Conservation (phyloP, 441 rosid genomes). For the Capsella rubella region DNA sequence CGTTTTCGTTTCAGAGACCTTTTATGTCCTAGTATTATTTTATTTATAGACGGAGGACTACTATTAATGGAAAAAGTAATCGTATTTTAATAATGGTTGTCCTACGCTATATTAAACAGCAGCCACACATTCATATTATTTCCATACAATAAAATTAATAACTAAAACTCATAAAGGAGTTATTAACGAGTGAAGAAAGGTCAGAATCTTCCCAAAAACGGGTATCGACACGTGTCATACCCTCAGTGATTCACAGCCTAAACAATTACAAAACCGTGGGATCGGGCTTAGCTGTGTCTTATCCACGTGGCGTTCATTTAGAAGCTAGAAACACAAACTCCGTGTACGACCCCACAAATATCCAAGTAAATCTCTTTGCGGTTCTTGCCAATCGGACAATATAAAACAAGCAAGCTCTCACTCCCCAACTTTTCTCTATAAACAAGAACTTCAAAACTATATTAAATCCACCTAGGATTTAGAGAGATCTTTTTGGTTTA, state of each 20-base stretch:
- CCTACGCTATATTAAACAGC: neutral
- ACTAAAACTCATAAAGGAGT: neutral
- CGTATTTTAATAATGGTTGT: neutral
- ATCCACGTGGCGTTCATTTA: slow-evolving; percentile 27
- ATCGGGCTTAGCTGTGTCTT: slow-evolving; percentile 2
- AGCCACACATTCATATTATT: slow-evolving; percentile 31
- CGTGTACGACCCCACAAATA: slow-evolving; percentile 19
- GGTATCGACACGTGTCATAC: neutral
- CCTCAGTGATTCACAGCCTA: neutral
- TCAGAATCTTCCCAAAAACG: neutral
- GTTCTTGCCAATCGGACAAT: neutral
- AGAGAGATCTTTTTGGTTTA: too few species aligned
- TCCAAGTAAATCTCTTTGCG: neutral
- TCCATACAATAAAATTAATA: too few species aligned
- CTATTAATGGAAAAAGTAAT: neutral
- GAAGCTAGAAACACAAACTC: slow-evolving; percentile 10
- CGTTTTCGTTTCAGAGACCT: neutral
- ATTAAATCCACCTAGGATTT: neutral
- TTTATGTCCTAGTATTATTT: neutral
- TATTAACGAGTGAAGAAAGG: slow-evolving; percentile 23
- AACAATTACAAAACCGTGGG: slow-evolving; percentile 10
- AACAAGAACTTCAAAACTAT: neutral
- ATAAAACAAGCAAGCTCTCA: slow-evolving; percentile 28
- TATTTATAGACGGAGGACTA: neutral
- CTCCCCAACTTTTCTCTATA: neutral